Evolutionary conservation across 2,329 filamentous ascomycete genomes (phyloP).

Genomic region (Exophiala lecanii-corni): DNA sequence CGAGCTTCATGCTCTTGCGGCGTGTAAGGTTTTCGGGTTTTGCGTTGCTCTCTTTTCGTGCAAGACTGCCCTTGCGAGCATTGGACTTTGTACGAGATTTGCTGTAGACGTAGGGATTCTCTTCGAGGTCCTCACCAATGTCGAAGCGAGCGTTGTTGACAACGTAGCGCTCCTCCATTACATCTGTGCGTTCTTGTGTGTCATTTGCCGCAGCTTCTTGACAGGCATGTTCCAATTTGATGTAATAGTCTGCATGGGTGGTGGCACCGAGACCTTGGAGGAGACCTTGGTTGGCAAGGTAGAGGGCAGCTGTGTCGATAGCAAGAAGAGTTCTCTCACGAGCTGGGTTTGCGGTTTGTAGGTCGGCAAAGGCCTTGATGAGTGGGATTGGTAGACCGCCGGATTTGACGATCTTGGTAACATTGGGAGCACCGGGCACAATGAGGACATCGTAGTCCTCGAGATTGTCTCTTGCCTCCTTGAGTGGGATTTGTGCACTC

Average conservation of each 20-base stretch:
- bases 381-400: conserved; percentile 59
- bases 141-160: conserved; percentile 90
- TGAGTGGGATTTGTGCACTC: conserved; percentile 70
- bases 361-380: conserved; percentile 70
- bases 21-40: conserved; percentile 77
- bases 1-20: conserved; percentile 69
- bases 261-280: conserved; percentile 75
- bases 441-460: conserved; percentile 76
- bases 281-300: conserved; percentile 72
- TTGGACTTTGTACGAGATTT: conserved; percentile 61
- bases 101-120: conserved; percentile 77
- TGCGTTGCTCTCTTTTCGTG: conserved; percentile 67
- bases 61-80: conserved; percentile 75
- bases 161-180: conserved; percentile 76
- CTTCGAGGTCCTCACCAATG: conserved; percentile 68
- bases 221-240: conserved; percentile 75
- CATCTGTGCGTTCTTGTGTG: conserved; percentile 71
- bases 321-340: conserved; percentile 78
- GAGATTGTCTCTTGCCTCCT: conserved; percentile 68
- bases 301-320: conserved; percentile 72
- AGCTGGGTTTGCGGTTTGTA: conserved; percentile 72
- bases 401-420: conserved; percentile 57
- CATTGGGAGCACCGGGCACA: conserved; percentile 64
- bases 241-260: conserved; percentile 75
- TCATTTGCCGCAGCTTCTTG: conserved; percentile 67